These are phyloP conservation scores for Leishmania guyanensis DNA, from an alignment of 208 protist species.

Conservation along the genomic window DNA sequence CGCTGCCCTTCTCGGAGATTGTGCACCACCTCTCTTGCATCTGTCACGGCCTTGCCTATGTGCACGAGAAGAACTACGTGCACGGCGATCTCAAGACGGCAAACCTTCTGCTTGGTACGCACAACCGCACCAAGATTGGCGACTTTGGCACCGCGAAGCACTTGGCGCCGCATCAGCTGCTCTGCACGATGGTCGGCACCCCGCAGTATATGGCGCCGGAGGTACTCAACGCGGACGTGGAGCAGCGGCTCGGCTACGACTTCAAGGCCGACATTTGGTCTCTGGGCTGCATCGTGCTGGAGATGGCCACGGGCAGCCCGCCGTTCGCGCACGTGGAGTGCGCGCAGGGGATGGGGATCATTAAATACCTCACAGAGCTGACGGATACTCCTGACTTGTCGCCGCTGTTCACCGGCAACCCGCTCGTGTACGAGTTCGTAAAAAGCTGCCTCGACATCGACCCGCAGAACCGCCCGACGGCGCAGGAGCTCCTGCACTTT, in stretches of 20 bases:
- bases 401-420: slow-evolving; percentile 65
- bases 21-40: slow-evolving; percentile 83
- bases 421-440: slow-evolving; percentile 79
- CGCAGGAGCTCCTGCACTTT: slow-evolving; percentile 74
- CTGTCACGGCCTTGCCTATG: slow-evolving; percentile 86
- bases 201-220: slow-evolving; percentile 94
- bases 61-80: slow-evolving; percentile 87
- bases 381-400: slow-evolving; percentile 78
- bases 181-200: slow-evolving; percentile 84
- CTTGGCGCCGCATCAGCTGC: slow-evolving; percentile 68
- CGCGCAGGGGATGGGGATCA: slow-evolving; percentile 82
- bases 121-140: slow-evolving; percentile 92
- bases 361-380: slow-evolving; percentile 79
- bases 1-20: slow-evolving; percentile 67
- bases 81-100: slow-evolving; percentile 93
- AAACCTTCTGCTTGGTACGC: slow-evolving; percentile 84
- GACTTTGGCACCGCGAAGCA: slow-evolving; percentile 94
- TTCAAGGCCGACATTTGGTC: slow-evolving; percentile 93
- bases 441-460: slow-evolving; percentile 76
- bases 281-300: slow-evolving; percentile 85
- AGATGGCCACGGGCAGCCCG: slow-evolving; percentile 82
- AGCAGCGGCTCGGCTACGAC: slow-evolving; percentile 66
- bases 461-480: slow-evolving; percentile 64
- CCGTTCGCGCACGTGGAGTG: slow-evolving; percentile 75
- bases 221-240: slow-evolving; percentile 66